These are phyloP conservation scores for Ophiostoma montium DNA, from an alignment of 2,329 filamentous ascomycete genomes.

Conservation along the genomic window DNA sequence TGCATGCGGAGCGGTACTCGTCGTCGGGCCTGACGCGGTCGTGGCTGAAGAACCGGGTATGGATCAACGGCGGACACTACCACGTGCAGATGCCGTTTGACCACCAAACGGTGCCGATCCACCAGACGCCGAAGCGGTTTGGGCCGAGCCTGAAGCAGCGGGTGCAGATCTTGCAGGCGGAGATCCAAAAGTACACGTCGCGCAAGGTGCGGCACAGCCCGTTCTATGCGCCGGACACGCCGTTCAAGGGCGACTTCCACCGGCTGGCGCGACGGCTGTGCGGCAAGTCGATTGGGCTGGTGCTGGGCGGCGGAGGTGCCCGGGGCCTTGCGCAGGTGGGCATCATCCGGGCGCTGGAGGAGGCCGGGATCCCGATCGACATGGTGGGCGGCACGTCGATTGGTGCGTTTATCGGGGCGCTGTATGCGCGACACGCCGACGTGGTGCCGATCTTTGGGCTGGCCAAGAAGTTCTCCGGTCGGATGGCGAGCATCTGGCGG, in stretches of 20 bases:
- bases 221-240: conserved; percentile 79
- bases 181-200: conserved; percentile 96
- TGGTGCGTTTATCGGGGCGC: conserved; percentile 82
- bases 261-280: conserved; percentile 78
- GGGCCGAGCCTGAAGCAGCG: conserved; percentile 80
- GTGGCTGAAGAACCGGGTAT: conserved; percentile 85
- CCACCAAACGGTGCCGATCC: conserved; percentile 59
- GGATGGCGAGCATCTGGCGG: conserved; percentile 99
- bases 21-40: conserved; percentile 69
- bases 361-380: conserved; percentile 91
- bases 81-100: conserved; percentile 93
- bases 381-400: conserved; percentile 94
- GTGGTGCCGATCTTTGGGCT: conserved; percentile 93
- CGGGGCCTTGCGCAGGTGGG: conserved; percentile 86
- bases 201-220: conserved; percentile 78
- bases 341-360: conserved; percentile 87
- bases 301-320: conserved; percentile 86
- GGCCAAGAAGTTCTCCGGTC: conserved; percentile 91
- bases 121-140: conserved; percentile 61
- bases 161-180: conserved; percentile 87
- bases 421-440: conserved; percentile 93
- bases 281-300: conserved; percentile 86
- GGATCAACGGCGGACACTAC: conserved; percentile 97
- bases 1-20: conserved; percentile 83
- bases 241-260: conserved; percentile 95